phyloP scores from a whole-genome alignment of 208 protist species.

The Crithidia expoeki region DNA sequence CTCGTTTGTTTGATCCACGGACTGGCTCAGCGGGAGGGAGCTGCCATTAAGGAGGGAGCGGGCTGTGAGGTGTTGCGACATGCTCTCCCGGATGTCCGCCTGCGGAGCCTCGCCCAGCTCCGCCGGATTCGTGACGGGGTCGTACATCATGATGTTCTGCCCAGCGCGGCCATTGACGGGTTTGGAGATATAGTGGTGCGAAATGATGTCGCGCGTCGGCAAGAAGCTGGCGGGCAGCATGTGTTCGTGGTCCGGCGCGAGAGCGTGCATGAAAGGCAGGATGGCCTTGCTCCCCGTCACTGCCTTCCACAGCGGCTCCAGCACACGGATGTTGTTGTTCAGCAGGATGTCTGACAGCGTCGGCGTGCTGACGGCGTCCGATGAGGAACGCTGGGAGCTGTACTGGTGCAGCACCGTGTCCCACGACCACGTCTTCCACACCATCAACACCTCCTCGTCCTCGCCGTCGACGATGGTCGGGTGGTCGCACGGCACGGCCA shows the following conservation, averaged over 20 bases:
- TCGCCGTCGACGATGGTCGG: constrained; percentile 65
- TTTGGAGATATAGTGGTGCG: constrained; percentile 66
- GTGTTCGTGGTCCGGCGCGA: constrained; percentile 63
- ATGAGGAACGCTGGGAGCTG: constrained; percentile 22
- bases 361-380: constrained; percentile 20
- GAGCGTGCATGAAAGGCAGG: constrained; percentile 72
- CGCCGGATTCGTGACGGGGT: constrained; percentile 48
- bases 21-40: constrained; percentile 29
- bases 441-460: constrained; percentile 67
- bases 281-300: constrained; percentile 82
- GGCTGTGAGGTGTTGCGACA: constrained; percentile 13
- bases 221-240: constrained; percentile 71
- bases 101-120: constrained; percentile 41
- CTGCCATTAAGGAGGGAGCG: constrained; percentile 23
- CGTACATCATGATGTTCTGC: constrained; percentile 81
- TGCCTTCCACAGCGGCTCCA: constrained; percentile 86
- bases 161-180: constrained; percentile 79
- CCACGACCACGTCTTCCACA: constrained; percentile 92
- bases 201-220: constrained; percentile 61
- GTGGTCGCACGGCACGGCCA: constrained; percentile 37
- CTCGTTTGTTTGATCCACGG: constrained; percentile 59
- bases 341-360: constrained; percentile 78
- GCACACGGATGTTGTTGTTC: constrained; percentile 67
- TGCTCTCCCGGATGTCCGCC: constrained; percentile 14
- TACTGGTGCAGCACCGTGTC: constrained; percentile 80